Base-by-base conservation (phyloP, 2,329 filamentous ascomycete species). In the Cadophora luteo-olivacea region DNA sequence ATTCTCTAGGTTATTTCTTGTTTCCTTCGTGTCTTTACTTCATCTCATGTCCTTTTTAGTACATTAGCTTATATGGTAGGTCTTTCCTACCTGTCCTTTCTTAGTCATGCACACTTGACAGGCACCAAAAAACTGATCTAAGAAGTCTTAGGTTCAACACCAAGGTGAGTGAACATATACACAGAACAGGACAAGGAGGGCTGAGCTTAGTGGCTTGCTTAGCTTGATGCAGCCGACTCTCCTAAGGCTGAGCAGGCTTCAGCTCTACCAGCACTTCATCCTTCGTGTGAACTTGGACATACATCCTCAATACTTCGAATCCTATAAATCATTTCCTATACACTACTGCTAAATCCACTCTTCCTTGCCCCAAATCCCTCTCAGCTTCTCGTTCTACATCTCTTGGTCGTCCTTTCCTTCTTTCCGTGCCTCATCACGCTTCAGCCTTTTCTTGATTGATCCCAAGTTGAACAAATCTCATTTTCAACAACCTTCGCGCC, bases 131-230 rank as follows among this genome's bases (percentile, higher is more conserved):
- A 29, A 29, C 29, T 29, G 29, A 29, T 29, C 29, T 29, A 5
- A 29, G 29, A 29, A 29, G 29, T 29, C 29, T 29, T 29, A 29
- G 5, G 29, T 29, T 29, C 29, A 29, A 29, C 29, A 29, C 29
- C 29, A 29, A 29, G 29, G 29, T 29, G 29, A 29, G 29, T 29
- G 29, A 29, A 29, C 29, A 29, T 29, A 29, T 29, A 29, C 29
- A 29, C 29, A 29, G 29, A 29, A 5, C 29, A 45, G 16, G 16
- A 45, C 14, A 16, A 16, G 54, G 29, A 57, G 29, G 54, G 54
- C 29, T 33, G 54, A 57, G 51, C 14, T 54, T 54, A 54, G 54
- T 57, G 54, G 54, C 54, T 57, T 57, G 54, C 54, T 14, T 32
- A 57, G 54, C 32, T 29, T 22, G 3, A n/a, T n/a, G 25, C 36